These are phyloP conservation scores for Nakazawaea ishiwadae DNA, from an alignment of 805 yeast genomes.

Conservation along the genomic window DNA sequence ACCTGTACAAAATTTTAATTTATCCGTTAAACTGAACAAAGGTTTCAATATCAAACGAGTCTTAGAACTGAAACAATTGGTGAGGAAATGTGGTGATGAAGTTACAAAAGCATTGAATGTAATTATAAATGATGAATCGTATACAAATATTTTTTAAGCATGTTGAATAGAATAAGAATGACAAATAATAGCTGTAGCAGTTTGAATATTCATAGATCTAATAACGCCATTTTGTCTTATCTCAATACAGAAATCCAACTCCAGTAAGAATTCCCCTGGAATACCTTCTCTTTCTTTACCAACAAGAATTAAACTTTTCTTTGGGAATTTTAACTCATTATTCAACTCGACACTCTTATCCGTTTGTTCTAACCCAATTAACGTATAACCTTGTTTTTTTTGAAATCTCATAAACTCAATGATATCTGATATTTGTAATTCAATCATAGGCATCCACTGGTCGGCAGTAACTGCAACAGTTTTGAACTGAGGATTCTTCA, in stretches of 20 bases:
- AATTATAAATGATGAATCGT: constrained; percentile 24
- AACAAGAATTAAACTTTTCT: constrained; percentile 68
- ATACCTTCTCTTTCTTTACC: constrained; percentile 92
- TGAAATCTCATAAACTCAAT: constrained; percentile 51
- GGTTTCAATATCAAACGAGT: constrained; percentile 50
- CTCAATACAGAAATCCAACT: constrained; percentile 82
- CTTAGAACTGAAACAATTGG: constrained; percentile 49
- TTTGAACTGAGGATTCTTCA: constrained; percentile 65
- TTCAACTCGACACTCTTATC: constrained; percentile 77
- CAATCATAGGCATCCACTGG: constrained; percentile 89
- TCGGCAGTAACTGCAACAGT: constrained; percentile 94
- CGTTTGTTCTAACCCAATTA: constrained; percentile 91
- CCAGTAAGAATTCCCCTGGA: constrained; percentile 79
- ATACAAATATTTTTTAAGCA: constrained; percentile 18
- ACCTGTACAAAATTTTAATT: constrained; percentile 66
- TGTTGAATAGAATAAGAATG: constrained; percentile 81
- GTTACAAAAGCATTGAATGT: constrained; percentile 57
- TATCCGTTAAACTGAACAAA: constrained; percentile 46
- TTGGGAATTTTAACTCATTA: constrained; percentile 64
- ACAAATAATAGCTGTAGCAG: constrained; percentile 92
- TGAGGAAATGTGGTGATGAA: constrained; percentile 54
- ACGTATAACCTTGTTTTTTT: constrained; percentile 72
- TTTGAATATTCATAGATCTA: constrained; percentile 94
- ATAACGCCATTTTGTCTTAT: constrained; percentile 90
- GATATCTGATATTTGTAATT: constrained; percentile 59